Base-by-base conservation (phyloP, 441 rosid genomes). In the Rhodomyrtus psidioides region DNA sequence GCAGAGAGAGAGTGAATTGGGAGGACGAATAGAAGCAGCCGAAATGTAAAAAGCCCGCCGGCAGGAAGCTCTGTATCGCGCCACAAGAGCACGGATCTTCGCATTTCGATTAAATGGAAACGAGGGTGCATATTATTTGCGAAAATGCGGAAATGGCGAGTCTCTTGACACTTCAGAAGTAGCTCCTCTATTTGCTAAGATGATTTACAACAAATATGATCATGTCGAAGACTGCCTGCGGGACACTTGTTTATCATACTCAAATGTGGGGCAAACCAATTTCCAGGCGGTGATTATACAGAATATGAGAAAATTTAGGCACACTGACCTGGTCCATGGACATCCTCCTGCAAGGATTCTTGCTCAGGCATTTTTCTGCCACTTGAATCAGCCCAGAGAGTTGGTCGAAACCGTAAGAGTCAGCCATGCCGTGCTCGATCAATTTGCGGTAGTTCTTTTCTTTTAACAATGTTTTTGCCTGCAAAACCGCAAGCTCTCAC, bases 301-400 rank as follows among this genome's bases (percentile, higher is more conserved):
- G 70, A 28, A 28, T 6, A 58, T 3, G 70, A 60, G 70, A 60
- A 27, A 28, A 60, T 4, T 60, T 15, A 14, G 70, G 21, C 21
- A 7, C 70, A 49, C 83, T 14, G 56, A 81, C 83, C 55, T 81
- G 56, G 42, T 46, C 46, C 87, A 85, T 85, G n/a, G 87, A 56
- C 46, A 27, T 15, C 30, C 85, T 82, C 88, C 70, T 86, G 49
- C 17, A 59, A 30, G 83, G 88, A 82, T 86, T 82, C 57, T 83
- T 86, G 82, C 17, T 59, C 82, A 83, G 88, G 62, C 88, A 82
- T 54, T 65, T 86, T n/a, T 83, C 88, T 28, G 88, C 82, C 28
- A 83, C 88, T 30, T 83, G 74, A 27, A 83, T 84, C 85, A 83
- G 70, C 88, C 85, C 27, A 9, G 21, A 70, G n/a, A 86, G 82